Conservation (phyloP, 2,329 filamentous ascomycete genomes). For the Fusarium tupiense region DNA sequence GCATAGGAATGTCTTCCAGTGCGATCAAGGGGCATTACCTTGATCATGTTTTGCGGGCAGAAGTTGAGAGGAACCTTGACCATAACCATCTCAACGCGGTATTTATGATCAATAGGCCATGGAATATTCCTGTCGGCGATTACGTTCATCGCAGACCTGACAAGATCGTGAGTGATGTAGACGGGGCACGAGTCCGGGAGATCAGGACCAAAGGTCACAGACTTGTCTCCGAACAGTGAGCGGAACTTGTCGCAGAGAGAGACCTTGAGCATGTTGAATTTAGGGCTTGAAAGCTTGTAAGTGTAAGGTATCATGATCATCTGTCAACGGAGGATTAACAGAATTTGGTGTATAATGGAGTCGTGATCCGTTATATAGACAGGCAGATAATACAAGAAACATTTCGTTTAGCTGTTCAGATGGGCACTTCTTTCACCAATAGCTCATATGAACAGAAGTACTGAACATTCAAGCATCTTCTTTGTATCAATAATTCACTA, state of each 20-base stretch:
- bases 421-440: not conserved
- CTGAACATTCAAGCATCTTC: not conserved
- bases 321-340: not conserved
- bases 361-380: not conserved
- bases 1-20: constrained; percentile 2
- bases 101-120: constrained; percentile 6
- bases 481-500: not conserved
- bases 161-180: constrained; percentile 9
- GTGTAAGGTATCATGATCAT: not conserved
- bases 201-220: not conserved
- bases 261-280: not conserved
- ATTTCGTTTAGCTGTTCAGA: not conserved
- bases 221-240: not conserved
- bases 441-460: too few species aligned
- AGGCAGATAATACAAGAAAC: not conserved
- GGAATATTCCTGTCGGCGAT: not conserved
- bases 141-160: not conserved
- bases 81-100: not conserved
- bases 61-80: constrained; percentile 1
- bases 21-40: not conserved
- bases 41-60: not conserved
- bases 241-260: not conserved
- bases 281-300: not conserved
- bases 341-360: not conserved
- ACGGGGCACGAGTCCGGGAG: constrained; percentile 4